phyloP scores from a whole-genome alignment of 2,329 filamentous ascomycete genomes.

The Fusarium irregulare region DNA sequence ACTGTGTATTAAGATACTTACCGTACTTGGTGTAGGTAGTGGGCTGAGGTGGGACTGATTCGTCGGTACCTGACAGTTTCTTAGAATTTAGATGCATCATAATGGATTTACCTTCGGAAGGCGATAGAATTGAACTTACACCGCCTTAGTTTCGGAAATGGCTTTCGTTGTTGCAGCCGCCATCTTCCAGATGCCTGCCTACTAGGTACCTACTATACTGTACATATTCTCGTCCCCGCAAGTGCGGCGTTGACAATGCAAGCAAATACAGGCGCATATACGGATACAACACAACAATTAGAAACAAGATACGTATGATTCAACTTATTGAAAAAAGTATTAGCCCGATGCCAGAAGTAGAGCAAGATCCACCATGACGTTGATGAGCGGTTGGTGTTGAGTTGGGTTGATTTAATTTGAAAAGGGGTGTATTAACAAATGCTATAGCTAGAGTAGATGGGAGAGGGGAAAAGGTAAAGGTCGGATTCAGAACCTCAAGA shows the following conservation, averaged over 20 bases:
- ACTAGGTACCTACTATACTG: too few relatives aligned
- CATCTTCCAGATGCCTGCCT: conserved; percentile 1
- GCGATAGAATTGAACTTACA: conserved; percentile 10
- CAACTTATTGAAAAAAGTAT: not conserved
- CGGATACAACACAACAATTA: conserved; percentile 32
- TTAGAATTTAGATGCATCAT: conserved; percentile 14
- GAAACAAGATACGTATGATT: not conserved
- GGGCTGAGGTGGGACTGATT: conserved; percentile 35
- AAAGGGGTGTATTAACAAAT: too few relatives aligned
- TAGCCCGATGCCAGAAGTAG: too few relatives aligned
- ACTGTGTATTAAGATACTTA: conserved; percentile 38
- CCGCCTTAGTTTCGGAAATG: conserved; percentile 20
- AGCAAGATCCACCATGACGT: too few relatives aligned
- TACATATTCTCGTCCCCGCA: conserved; percentile 19
- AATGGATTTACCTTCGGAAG: conserved; percentile 30
- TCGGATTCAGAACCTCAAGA: too few relatives aligned
- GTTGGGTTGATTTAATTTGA: too few relatives aligned
- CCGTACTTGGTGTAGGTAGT: conserved; percentile 8
- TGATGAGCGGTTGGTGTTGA: too few relatives aligned
- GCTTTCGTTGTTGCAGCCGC: conserved; percentile 4
- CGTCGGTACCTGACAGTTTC: conserved; percentile 26
- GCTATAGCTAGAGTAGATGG: too few relatives aligned
- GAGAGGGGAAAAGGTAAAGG: too few relatives aligned
- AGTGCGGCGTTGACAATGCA: conserved; percentile 1
- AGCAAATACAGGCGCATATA: conserved; percentile 27